A percentile compares a stretch with the other conserved stretches of the same genome.
phyloP scores from a whole-genome alignment of 495 filamentous ascomycete genomes.

The Lasiosphaeria ovina region DNA sequence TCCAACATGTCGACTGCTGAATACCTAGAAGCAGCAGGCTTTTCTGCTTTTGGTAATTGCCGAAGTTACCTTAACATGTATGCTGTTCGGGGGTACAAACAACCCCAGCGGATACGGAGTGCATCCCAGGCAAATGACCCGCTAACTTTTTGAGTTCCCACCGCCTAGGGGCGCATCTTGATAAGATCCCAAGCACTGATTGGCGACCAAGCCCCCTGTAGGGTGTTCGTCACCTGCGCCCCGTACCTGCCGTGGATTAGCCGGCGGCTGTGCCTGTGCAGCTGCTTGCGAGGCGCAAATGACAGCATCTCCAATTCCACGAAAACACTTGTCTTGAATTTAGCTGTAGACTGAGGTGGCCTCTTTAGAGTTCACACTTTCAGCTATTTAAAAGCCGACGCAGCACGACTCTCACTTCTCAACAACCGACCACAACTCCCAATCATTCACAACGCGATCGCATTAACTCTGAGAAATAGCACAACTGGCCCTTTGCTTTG shows the following conservation, averaged over 20 bases:
- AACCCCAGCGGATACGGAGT: background rate
- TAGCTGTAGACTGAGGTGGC: no score
- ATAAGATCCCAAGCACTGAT: slow-evolving; percentile 19
- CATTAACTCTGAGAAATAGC: background rate
- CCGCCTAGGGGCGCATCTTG: background rate
- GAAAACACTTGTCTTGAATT: slow-evolving; percentile 42
- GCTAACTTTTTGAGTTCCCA: background rate
- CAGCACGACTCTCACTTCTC: background rate
- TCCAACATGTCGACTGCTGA: slow-evolving; percentile 68
- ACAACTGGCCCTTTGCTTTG: background rate
- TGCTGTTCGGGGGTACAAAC: background rate
- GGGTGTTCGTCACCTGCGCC: no score
- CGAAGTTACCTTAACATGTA: background rate
- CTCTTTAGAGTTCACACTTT: no score
- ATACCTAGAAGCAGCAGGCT: background rate
- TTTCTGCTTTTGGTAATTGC: background rate
- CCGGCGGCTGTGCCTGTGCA: slow-evolving; percentile 12
- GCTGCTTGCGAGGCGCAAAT: slow-evolving; percentile 14
- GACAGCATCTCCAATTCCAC: slow-evolving; percentile 28
- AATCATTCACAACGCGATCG: background rate
- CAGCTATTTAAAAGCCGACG: background rate
- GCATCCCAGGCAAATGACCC: no score
- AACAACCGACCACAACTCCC: background rate
- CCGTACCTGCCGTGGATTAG: slow-evolving; percentile 23
- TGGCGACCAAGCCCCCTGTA: slow-evolving; percentile 5